Conservation (phyloP, 371 early-diverging fungal species). For the Mucor ambiguus region DNA sequence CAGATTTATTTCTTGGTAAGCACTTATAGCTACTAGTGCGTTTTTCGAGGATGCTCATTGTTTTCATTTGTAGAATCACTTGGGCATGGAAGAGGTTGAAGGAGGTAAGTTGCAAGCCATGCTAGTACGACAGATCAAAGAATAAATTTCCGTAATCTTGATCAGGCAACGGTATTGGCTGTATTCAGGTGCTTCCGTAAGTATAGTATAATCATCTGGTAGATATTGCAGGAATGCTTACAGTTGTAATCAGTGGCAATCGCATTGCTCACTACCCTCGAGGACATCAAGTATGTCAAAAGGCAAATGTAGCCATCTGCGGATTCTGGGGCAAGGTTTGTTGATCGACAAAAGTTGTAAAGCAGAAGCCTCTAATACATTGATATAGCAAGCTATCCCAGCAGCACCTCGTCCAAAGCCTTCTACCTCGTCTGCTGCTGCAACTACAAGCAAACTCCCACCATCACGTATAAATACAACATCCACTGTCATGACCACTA, state of each 20-base stretch:
- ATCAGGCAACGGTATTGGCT: slow-evolving; percentile 27
- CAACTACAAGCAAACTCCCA: neutral
- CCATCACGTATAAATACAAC: neutral
- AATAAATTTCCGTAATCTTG: neutral
- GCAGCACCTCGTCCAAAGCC: neutral
- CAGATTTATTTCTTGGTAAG: slow-evolving; percentile 24
- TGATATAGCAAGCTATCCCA: slow-evolving; percentile 14
- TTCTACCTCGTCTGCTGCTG: no score
- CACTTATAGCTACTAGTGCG: no score
- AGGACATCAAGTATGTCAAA: slow-evolving; percentile 14
- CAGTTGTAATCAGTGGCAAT: slow-evolving; percentile 2
- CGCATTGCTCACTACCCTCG: slow-evolving; percentile 10
- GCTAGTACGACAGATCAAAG: neutral
- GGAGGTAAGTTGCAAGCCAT: slow-evolving; percentile 11
- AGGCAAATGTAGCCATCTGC: slow-evolving; percentile 22
- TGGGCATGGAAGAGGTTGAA: slow-evolving; percentile 17
- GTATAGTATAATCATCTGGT: neutral
- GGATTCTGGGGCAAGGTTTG: slow-evolving; percentile 28
- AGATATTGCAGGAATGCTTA: neutral
- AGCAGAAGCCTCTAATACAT: neutral
- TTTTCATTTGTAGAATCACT: slow-evolving; percentile 20
- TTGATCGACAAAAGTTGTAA: neutral
- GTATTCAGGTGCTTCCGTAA: slow-evolving; percentile 22
- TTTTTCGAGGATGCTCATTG: neutral
- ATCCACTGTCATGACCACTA: neutral